Evolutionary conservation across 495 filamentous ascomycete genomes (phyloP), one percentile per base, ranked within the genome.

Genomic region (Aspergillus homomorphus): DNA sequence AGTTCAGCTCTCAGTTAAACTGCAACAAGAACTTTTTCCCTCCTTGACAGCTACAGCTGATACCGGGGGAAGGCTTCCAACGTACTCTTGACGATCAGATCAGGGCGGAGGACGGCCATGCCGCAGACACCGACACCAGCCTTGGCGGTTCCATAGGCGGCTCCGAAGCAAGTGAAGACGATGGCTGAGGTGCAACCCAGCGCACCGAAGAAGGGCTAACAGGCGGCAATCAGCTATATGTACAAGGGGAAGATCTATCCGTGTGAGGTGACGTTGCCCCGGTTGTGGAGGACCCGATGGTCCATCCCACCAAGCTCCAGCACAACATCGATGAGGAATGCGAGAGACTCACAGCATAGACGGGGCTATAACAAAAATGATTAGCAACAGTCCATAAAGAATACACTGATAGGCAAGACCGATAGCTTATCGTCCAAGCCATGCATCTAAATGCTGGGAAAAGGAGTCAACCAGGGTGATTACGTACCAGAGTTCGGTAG

Each of bases 31-130:
- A 3, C 19, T 15, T 18, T 28, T 24, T 15, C 18, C 26, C 48
- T 26, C 48, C 22, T n/a, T n/a, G n/a, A 28, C 14, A 30, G 23
- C 23, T 23, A 22, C 12, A 23, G 21, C 22, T 3, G n/a, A 7
- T 51, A 28, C 24, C n/a, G 12, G 44, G 8, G n/a, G 12, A 24
- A 41, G 41, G 14, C 20, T 43, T 50, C 59, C 23, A 60, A 80
- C 89, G 61, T 88, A 98, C 95, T 99, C 88, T 96, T 98, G 70
- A 99, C 94, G 77, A 97, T 97, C 78, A 99, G 80, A 74, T 99
- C 94, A 70, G 94, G 94, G 72, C 94, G 82, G 66, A 99, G 82
- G 68, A 99, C 95, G 86, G 91, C 94, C 90, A 97, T 97, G 65
- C 90, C 88, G 69, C 91, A 90, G 70, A 99, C 96, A 81, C 94